Evolutionary conservation across 768 basidiomycete genomes (phyloP), one percentile per base, ranked within the genome.

Genomic region (Tephrocybe sp.): DNA sequence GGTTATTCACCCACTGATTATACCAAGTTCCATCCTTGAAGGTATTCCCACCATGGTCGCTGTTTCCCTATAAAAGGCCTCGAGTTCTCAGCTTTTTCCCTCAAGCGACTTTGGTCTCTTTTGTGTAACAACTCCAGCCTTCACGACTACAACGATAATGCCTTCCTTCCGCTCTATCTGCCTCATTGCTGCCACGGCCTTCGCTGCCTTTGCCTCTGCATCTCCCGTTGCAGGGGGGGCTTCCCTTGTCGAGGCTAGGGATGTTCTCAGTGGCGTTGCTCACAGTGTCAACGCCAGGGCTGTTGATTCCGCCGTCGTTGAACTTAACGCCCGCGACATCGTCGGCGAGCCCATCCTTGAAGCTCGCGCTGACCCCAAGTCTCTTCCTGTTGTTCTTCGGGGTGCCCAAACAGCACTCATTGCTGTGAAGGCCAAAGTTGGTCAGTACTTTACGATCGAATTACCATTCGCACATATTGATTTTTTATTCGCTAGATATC

Each of bases 121-220:
- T 13, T 13, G 44, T 31, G 45, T 13, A n/a, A 9, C 13, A 4
- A 29, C 27, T 15, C 33, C 33, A 34, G 6, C n/a, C 21, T 21
- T 19, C 16, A 38, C 37, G 37, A 19, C 19, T n/a, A 38, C 8
- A 54, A 61, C 61, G 58, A 38, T 18, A 56, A 61, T 63, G 58
- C 56, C 54, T 53, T 61, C 57, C 41, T 54, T 59, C 53, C 47
- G 48, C 24, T 41, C 54, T 50, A 30, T 61, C 34, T 51, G 52
- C 57, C 19, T 53, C 37, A n/a, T 58, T 40, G 57, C 56, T 45
- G 49, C 53, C 9, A 45, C 53, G 34, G 52, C 50, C 36, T 47
- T 64, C 22, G 56, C 57, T 6, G 53, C 57, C 37, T 42, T 62
- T 31, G 9, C 31, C 15, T 34, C 42, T 18, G 40, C 45, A 27